Conservation (phyloP, 2,329 filamentous ascomycete genomes). For the Dactylonectria macrodidyma region DNA sequence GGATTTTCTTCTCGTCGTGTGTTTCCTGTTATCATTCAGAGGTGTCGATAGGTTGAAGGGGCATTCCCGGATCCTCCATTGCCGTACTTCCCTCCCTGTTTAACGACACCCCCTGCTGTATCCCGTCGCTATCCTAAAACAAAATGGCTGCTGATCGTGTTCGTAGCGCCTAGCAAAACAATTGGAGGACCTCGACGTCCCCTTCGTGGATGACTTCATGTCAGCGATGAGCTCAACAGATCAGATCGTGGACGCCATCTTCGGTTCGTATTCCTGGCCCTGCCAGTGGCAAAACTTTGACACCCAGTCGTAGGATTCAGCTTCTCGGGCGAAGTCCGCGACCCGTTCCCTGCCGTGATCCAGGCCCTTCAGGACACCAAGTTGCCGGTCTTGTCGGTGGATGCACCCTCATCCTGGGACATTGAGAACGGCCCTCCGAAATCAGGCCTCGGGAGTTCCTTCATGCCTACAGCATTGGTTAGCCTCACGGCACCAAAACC, state of each 20-base stretch:
- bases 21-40: slow-evolving; percentile 35
- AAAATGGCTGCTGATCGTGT: slow-evolving; percentile 50
- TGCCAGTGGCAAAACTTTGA: slow-evolving; percentile 31
- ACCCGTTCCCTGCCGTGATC: slow-evolving; percentile 90
- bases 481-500: slow-evolving; percentile 96
- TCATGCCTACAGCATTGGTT: slow-evolving; percentile 85
- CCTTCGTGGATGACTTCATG: slow-evolving; percentile 87
- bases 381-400: slow-evolving; percentile 87
- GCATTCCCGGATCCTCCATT: slow-evolving; percentile 18
- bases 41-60: slow-evolving; percentile 30
- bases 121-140: slow-evolving; percentile 15
- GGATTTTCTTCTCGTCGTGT: slow-evolving; percentile 35
- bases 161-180: slow-evolving; percentile 84
- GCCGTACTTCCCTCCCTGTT: slow-evolving; percentile 18
- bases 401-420: slow-evolving; percentile 95
- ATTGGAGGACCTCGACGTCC: slow-evolving; percentile 84
- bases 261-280: slow-evolving; percentile 70
- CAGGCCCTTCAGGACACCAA: slow-evolving; percentile 79
- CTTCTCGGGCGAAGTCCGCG: slow-evolving; percentile 92
- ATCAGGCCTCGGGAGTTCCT: slow-evolving; percentile 82
- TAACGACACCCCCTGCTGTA: slow-evolving; percentile 19
- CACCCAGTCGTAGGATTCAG: slow-evolving; percentile 78
- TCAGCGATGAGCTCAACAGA: slow-evolving; percentile 77
- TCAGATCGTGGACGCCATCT: slow-evolving; percentile 93
- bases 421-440: slow-evolving; percentile 88